Conservation (phyloP, 345 rosid genomes). For the Carallia brachiata region DNA sequence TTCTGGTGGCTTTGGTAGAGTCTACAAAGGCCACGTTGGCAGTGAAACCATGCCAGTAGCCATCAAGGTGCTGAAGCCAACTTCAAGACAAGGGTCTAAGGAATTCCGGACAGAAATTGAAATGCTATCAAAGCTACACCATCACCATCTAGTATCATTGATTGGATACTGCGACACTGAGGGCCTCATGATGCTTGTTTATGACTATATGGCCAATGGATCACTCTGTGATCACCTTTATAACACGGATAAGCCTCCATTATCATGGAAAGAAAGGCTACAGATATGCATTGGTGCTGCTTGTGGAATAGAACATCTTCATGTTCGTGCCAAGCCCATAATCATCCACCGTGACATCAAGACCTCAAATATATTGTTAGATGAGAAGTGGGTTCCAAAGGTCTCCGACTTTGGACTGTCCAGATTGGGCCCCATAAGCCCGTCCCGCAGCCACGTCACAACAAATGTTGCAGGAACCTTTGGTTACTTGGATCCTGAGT, state of each 20-base stretch:
- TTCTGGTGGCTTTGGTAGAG: constrained; percentile 3
- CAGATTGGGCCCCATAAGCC: constrained; percentile 14
- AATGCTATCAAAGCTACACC: constrained; percentile 3
- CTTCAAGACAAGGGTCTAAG: background rate
- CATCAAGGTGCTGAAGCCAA: background rate
- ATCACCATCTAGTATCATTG: background rate
- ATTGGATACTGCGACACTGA: background rate
- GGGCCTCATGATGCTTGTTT: background rate
- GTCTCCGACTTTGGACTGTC: constrained; percentile 21
- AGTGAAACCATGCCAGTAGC: background rate
- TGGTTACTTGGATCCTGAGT: constrained; percentile 16
- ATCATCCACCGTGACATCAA: constrained; percentile 21
- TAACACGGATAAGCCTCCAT: background rate
- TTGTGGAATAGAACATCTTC: constrained; percentile 3
- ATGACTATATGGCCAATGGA: background rate
- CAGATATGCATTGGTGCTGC: constrained; percentile 4
- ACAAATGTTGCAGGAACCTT: constrained; percentile 18
- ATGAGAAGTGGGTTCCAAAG: constrained; percentile 19
- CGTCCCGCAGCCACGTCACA: constrained; percentile 13
- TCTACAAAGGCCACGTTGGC: background rate
- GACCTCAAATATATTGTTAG: constrained; percentile 15
- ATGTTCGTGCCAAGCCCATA: constrained; percentile 6
- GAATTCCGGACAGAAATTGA: constrained; percentile 7
- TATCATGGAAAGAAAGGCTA: background rate
- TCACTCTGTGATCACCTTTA: background rate